These are phyloP conservation scores for Saccharum spontaneum DNA, from an alignment of 176 grass and related monocot genomes.

Conservation along the genomic window DNA sequence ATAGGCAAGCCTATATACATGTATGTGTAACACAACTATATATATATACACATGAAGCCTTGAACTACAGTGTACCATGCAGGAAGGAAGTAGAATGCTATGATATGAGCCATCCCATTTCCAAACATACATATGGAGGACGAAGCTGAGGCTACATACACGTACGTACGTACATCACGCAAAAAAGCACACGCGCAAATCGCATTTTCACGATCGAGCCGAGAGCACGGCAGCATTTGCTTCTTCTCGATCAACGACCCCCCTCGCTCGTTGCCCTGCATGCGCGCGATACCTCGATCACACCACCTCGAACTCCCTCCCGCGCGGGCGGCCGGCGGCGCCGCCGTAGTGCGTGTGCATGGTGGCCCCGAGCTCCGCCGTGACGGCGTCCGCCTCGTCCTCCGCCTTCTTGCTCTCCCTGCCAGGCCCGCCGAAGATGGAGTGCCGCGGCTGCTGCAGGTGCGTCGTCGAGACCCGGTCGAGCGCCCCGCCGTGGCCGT, in stretches of 20 bases:
- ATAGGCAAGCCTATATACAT: not conserved
- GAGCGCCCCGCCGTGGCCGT: not conserved
- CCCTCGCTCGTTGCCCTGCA: no score
- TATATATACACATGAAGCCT: conserved; percentile 8
- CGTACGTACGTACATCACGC: not conserved
- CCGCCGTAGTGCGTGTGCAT: conserved; percentile 16
- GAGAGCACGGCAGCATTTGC: not conserved
- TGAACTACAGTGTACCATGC: not conserved
- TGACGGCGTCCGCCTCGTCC: conserved; percentile 48
- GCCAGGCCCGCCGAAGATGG: conserved; percentile 37
- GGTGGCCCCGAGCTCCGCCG: conserved; percentile 44
- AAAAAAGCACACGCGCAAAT: not conserved
- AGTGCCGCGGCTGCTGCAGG: conserved; percentile 36
- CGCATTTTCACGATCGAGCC: not conserved
- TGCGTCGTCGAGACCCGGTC: conserved; percentile 27
- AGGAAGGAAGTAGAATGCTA: not conserved
- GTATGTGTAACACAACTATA: not conserved
- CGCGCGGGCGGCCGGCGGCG: not conserved
- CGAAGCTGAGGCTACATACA: conserved; percentile 9
- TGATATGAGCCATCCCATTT: not conserved
- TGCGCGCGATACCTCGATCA: not conserved
- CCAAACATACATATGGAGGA: not conserved
- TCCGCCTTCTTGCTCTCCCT: conserved; percentile 44
- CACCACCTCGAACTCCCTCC: conserved; percentile 38
- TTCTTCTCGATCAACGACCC: not conserved